A percentile compares a stretch with the other conserved stretches of the same genome.
Conservation (phyloP, 2,329 filamentous ascomycete species). For the Aspergillus sp. region DNA sequence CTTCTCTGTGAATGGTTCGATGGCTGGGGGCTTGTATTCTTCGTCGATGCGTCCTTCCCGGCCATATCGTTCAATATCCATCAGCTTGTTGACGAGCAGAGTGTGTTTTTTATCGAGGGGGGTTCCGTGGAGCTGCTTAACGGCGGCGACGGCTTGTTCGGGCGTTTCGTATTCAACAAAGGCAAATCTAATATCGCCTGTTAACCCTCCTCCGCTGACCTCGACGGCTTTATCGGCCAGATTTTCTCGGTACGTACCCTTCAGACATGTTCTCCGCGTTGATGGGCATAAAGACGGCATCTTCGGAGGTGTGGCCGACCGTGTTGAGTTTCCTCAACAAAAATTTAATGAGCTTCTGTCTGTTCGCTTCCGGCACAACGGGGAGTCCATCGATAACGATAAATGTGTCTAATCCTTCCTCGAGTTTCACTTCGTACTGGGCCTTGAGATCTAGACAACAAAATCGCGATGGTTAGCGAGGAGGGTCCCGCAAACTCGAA, state of each 20-base stretch:
- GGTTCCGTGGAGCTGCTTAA: conserved; percentile 82
- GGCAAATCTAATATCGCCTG: conserved; percentile 69
- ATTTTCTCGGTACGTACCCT: conserved; percentile 62
- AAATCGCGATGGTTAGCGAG: conserved; percentile 25
- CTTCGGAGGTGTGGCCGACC: conserved; percentile 82
- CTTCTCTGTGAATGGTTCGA: conserved; percentile 85
- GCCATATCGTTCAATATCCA: conserved; percentile 95
- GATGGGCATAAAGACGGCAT: conserved; percentile 91
- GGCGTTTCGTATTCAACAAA: conserved; percentile 96
- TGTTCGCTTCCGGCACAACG: conserved; percentile 84
- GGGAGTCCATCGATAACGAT: conserved; percentile 95
- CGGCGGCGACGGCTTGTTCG: conserved; percentile 85
- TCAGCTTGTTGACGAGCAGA: conserved; percentile 95
- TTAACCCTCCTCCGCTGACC: conserved; percentile 18
- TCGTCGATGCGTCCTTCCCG: conserved; percentile 93
- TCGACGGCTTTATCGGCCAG: background rate
- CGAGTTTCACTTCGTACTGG: conserved; percentile 93
- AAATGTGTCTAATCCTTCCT: conserved; percentile 95
- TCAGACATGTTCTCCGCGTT: conserved; percentile 84
- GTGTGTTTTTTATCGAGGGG: conserved; percentile 97
- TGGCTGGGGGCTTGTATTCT: conserved; percentile 79
- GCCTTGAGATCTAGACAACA: conserved; percentile 73
- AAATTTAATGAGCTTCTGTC: conserved; percentile 94
- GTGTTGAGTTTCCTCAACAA: conserved; percentile 88
- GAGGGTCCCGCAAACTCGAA: conserved; percentile 33